These are phyloP conservation scores for Casuarina equisetifolia DNA, from an alignment of 306 rosid species.

Conservation along the genomic window DNA sequence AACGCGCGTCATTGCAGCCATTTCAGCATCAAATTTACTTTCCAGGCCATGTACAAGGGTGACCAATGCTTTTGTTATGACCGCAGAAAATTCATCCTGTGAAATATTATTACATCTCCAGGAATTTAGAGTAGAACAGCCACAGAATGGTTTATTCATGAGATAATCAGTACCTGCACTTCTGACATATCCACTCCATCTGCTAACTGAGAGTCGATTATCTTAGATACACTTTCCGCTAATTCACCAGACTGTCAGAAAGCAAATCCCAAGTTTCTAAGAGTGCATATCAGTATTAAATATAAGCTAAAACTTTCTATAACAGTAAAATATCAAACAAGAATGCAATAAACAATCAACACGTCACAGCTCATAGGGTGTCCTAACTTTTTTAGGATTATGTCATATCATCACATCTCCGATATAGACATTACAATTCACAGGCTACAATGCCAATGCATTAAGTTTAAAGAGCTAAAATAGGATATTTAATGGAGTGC, in stretches of 20 bases:
- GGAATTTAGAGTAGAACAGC: conserved; percentile 24
- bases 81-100: conserved; percentile 96
- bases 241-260: conserved; percentile 85
- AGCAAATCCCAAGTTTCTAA: conserved; percentile 29
- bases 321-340: background rate
- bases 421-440: background rate
- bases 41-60: conserved; percentile 94
- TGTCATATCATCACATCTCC: background rate
- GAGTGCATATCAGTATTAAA: conserved; percentile 24
- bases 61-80: conserved; percentile 88
- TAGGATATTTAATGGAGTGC: background rate
- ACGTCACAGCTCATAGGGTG: background rate
- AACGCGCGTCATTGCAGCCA: conserved; percentile 96
- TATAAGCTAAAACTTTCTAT: background rate
- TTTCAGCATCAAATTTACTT: conserved; percentile 93
- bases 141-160: conserved; percentile 11
- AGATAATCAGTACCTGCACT: conserved; percentile 71
- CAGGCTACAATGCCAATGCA: background rate
- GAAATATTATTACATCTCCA: conserved; percentile 28
- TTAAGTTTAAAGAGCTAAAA: background rate
- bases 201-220: conserved; percentile 70
- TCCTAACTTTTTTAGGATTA: background rate
- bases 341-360: background rate
- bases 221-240: conserved; percentile 92
- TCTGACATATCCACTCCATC: conserved; percentile 94